Evolutionary conservation across 768 basidiomycete species (phyloP), one percentile per base, ranked within the genome.

Genomic region (Tephrocybe sp.): DNA sequence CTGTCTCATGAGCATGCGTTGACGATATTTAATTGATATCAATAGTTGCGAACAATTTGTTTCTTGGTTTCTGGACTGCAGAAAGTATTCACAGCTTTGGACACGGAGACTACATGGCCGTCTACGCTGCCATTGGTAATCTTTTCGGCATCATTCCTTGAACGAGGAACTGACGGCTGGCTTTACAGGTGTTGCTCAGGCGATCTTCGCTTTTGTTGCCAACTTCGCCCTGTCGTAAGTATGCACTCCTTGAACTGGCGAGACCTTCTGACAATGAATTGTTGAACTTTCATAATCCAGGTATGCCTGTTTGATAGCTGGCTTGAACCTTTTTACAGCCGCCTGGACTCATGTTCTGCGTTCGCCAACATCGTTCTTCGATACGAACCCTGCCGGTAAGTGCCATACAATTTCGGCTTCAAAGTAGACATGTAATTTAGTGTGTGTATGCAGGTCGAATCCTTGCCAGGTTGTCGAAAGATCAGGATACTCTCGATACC

Each of bases 21-120:
- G 2, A 34, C 10, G 8, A 32, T 12, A 13, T 9, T 34, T 3
- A n/a, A n/a, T n/a, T n/a, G n/a, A 32, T 33, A 16, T 46, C 26
- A 26, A 3, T 26, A 79, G 86, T 89, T 30, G 80, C 75, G 0
- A 84, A 79, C 55, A 84, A 77, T 31, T 62, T 92, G 4, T 82
- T 86, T 69, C 74, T 92, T 16, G 87, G 87, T 0, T 88, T 83
- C 56, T 92, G 88, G 88, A 82, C 83, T 0, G 72, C 73, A 1
- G 51, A 70, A 14, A 77, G 68, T 14, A 77, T 89, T 13, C 51
- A 57, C 4, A 76, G 79, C 2, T 85, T 88, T 60, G 61, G 35
- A 2, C 78, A 86, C 61, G 79, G 76, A 0, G 69, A 83, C 26
- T 92, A 92, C 63, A 90, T 92, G 79, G 85, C 68, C 51, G 64